Evolutionary conservation across 805 yeast species (phyloP), one percentile per base, ranked within the genome.

Genomic region (Kregervanrija pseudodelftensis): DNA sequence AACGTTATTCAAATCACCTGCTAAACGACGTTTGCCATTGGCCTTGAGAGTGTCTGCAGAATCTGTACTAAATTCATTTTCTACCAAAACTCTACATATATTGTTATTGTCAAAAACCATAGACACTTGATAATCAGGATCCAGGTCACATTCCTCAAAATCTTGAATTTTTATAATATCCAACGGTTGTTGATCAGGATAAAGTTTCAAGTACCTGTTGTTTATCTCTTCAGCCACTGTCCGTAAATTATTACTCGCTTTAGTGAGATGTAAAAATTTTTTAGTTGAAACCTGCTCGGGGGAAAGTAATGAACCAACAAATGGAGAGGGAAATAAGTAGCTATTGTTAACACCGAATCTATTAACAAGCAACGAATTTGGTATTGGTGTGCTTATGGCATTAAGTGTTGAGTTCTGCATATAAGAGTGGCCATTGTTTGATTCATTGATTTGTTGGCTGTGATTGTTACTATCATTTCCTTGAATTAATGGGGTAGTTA

Each of bases 41-140:
- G 22, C 32, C 15, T 43, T 43, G 2, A 42, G 22, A 16, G 32
- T 15, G 31, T 31, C 30, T 28, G 30, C 12, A 22, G 35, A 44
- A 15, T 40, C 12, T 22, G 44, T 39, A 11, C 15, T 22, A 33
- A 62, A 73, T 30, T 74, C 78, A 37, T 64, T 58, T 30, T 61
- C 61, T 28, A 76, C 51, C 3, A 76, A 51, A 2, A 76, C 80
- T 36, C 73, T 62, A 8, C 78, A 72, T 4, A 70, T 61, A 46
- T 70, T 73, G 46, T 66, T 70, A 11, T 64, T 61, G 42, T 70
- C 77, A 54, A 86, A 84, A 5, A 85, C 80, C 53, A 84, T 86
- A 9, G 72, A 73, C 0, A 80, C 82, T 2, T 61, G 48, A 50
- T 80, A 85, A 48, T 85, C 95, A 0, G 90, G 90, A 60, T 86